Base-by-base conservation (phyloP, 257 asterid genomes). In the Solanum virginianum region DNA sequence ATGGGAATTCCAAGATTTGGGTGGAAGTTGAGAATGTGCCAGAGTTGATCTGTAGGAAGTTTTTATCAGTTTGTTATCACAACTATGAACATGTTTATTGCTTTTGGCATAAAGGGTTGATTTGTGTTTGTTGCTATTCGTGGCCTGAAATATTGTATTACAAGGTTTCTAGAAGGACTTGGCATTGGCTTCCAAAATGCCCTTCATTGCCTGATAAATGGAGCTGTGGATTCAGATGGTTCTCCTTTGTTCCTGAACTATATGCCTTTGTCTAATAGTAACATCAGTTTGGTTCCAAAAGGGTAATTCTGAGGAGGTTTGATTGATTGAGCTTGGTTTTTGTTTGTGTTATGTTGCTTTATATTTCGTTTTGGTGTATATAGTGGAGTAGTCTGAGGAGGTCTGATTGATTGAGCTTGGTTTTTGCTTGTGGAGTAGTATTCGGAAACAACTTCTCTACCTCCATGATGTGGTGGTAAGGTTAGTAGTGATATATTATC, bases 161-260 rank as follows among this genome's bases (percentile, higher is more conserved):
- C 72, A 93, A 88, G 90, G 89, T 91, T 51, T 51, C 84, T 15
- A 89, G 96, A 83, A 88, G 86, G 87, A 93, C 94, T 2, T 94
- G 98, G 98, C 97, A 94, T 85, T 94, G 98, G 98, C 87, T 94
- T 59, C 97, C 96, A 0, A 92, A 88, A 69, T 93, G 94, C 89
- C 97, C 98, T 68, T 87, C 90, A 0, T 90, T 93, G 90, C 93
- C 96, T 15, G 91, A 90, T 9, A 94, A 94, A 89, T 94, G 98
- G 98, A 94, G 95, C 53, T 94, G 97, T 80, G 98, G 98, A 18
- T 94, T 94, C 87, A 87, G 88, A 89, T 94, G 98, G 96, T 93
- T 94, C 83, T 90, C 98, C 69, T 94, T 92, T 84, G 92, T 88
- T 85, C 96, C 97, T 3, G 88, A 92, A 85, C 85, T 93, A 15